phyloP scores from a whole-genome alignment of 352 stramenopile species.

The Phytophthora pinifolia region DNA sequence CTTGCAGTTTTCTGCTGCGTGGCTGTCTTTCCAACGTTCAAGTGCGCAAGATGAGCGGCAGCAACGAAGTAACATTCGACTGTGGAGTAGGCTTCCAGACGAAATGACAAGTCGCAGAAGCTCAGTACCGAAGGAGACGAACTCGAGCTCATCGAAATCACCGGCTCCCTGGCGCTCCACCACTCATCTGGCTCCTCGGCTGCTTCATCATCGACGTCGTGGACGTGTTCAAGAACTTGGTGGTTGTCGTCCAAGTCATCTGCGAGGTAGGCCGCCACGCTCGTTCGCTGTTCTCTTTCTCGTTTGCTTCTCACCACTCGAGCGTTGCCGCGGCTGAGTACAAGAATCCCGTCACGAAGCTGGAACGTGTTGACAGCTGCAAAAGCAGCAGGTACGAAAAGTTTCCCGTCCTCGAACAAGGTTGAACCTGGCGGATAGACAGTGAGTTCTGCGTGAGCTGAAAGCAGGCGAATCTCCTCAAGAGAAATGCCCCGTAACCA shows the following conservation, averaged over 20 bases:
- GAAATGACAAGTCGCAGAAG: slow-evolving; percentile 21
- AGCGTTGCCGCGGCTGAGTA: slow-evolving; percentile 34
- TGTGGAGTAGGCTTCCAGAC: slow-evolving; percentile 36
- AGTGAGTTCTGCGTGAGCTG: slow-evolving; percentile 39
- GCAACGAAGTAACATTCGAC: slow-evolving; percentile 70
- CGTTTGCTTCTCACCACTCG: slow-evolving; percentile 21
- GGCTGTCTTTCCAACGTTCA: slow-evolving; percentile 1
- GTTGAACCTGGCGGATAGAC: slow-evolving; percentile 43
- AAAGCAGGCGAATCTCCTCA: slow-evolving; percentile 54
- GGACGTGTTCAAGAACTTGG: slow-evolving; percentile 1
- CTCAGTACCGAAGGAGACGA: slow-evolving; percentile 15
- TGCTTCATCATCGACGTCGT: slow-evolving; percentile 9
- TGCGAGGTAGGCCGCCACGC: background rate
- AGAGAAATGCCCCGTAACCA: slow-evolving; percentile 49
- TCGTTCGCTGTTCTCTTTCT: slow-evolving; percentile 6
- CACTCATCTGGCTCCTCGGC: slow-evolving; percentile 25
- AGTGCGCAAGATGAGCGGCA: slow-evolving; percentile 28
- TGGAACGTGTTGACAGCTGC: slow-evolving; percentile 9
- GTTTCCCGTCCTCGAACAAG: slow-evolving; percentile 45
- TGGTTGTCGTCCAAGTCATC: slow-evolving; percentile 10
- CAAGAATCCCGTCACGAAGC: slow-evolving; percentile 31
- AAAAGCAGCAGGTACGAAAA: slow-evolving; percentile 20
- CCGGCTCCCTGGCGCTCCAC: slow-evolving; percentile 37
- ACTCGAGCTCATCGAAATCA: slow-evolving; percentile 24
- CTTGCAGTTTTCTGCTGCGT: slow-evolving; percentile 1